Conservation (phyloP, 106 monocot genomes). For the Triglochin maritima region DNA sequence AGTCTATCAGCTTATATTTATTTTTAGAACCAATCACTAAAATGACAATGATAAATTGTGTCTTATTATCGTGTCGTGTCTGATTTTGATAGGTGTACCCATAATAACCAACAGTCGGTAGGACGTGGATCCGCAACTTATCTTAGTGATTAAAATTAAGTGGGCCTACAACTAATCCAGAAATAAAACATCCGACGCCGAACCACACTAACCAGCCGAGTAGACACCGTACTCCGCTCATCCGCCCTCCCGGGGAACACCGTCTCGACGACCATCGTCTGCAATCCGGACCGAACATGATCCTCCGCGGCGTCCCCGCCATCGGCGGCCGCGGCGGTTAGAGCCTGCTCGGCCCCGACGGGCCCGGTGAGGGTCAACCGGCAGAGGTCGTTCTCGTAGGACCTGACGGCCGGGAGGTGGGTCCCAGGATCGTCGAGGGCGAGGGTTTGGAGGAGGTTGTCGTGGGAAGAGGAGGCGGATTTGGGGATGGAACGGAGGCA, state of each 20-base stretch:
- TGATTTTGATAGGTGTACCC: too few relatives aligned
- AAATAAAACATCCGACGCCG: too few relatives aligned
- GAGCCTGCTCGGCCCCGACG: slow-evolving; percentile 28
- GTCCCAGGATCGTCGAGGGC: background rate
- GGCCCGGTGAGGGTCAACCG: slow-evolving; percentile 15
- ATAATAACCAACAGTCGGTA: too few relatives aligned
- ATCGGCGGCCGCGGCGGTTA: slow-evolving; percentile 80
- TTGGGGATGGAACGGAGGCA: background rate
- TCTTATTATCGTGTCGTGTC: too few relatives aligned
- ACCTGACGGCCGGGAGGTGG: slow-evolving; percentile 18
- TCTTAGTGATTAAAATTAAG: too few relatives aligned
- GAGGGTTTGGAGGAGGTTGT: slow-evolving; percentile 6
- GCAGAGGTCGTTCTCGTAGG: slow-evolving; percentile 19
- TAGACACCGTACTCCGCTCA: slow-evolving; percentile 53
- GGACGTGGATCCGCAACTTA: too few relatives aligned
- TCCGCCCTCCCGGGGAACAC: slow-evolving; percentile 39
- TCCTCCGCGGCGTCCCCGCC: slow-evolving; percentile 67
- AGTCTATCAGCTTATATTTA: too few relatives aligned
- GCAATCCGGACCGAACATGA: slow-evolving; percentile 46
- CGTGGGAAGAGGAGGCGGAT: slow-evolving; percentile 1
- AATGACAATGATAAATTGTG: too few relatives aligned
- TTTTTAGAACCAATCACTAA: too few relatives aligned
- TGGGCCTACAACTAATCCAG: too few relatives aligned
- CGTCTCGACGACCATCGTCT: slow-evolving; percentile 80
- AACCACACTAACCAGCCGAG: slow-evolving; percentile 72